phyloP scores from a whole-genome alignment of 768 basidiomycete genomes.

The Coprinopsis sp. region DNA sequence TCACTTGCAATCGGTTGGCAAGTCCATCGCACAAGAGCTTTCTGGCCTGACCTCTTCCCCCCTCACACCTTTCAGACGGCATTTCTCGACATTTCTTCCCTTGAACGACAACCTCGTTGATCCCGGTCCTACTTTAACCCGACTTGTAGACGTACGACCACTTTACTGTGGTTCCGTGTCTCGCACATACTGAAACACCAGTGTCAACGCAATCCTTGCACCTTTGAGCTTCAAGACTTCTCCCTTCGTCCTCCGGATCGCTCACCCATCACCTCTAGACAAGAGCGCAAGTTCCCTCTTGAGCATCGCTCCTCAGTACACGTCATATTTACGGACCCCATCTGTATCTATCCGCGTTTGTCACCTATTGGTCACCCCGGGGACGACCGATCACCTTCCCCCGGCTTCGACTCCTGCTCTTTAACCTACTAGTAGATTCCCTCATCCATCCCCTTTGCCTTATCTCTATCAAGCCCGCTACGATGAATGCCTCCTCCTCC shows the following conservation, averaged over 20 bases:
- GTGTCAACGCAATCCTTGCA: conserved; percentile 40
- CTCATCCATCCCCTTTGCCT: conserved; percentile 2
- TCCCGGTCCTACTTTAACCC: conserved; percentile 52
- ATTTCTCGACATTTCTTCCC: conserved; percentile 41
- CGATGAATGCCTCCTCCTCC: conserved; percentile 8
- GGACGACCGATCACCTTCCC: conserved; percentile 7
- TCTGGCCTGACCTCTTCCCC: conserved; percentile 11
- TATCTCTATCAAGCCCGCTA: conserved; percentile 6
- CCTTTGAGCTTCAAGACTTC: conserved; percentile 23
- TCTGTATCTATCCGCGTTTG: conserved; percentile 13
- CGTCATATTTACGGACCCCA: conserved; percentile 10
- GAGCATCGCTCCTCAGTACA: conserved; percentile 24
- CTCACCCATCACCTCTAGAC: conserved; percentile 12
- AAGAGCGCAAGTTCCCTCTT: conserved; percentile 11
- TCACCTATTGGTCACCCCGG: neutral
- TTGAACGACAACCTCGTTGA: conserved; percentile 54
- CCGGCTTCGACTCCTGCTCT: conserved; percentile 1
- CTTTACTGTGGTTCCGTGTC: conserved; percentile 78
- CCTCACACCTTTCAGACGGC: conserved; percentile 25
- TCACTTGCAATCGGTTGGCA: conserved; percentile 23
- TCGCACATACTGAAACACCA: conserved; percentile 75
- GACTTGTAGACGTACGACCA: conserved; percentile 72
- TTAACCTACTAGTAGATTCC: conserved; percentile 4
- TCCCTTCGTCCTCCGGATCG: conserved; percentile 12
- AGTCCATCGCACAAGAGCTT: conserved; percentile 22